A percentile compares a stretch with the other conserved stretches of the same genome.
Evolutionary conservation across 305 asterid species (phyloP).

Genomic region (Fraxinus ornus): DNA sequence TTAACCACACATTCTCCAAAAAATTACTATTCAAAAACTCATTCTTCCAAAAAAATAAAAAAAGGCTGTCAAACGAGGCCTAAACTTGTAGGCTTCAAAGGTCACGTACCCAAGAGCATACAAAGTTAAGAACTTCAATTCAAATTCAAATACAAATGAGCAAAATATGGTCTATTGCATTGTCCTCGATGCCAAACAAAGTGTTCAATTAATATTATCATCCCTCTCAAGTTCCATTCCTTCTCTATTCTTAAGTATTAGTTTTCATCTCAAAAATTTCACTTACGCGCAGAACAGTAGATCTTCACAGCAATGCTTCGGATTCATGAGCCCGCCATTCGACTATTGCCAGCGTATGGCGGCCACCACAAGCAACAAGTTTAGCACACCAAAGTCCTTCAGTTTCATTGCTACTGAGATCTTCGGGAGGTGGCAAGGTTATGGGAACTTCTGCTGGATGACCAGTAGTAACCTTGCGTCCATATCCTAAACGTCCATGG

Average conservation of each 20-base stretch:
- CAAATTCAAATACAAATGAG: neutral
- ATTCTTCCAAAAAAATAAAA: neutral
- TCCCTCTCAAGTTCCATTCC: neutral
- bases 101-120: neutral
- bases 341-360: slow-evolving; percentile 77
- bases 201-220: neutral
- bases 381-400: slow-evolving; percentile 75
- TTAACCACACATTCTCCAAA: neutral
- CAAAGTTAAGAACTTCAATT: neutral
- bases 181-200: neutral
- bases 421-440: slow-evolving; percentile 59
- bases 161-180: neutral
- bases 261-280: neutral
- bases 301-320: slow-evolving; percentile 12
- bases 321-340: slow-evolving; percentile 57
- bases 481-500: slow-evolving; percentile 95
- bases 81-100: neutral
- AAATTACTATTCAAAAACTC: neutral
- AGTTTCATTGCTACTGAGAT: slow-evolving; percentile 24
- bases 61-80: neutral
- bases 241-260: neutral
- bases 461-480: slow-evolving; percentile 85
- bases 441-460: slow-evolving; percentile 92
- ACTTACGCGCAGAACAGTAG: neutral
- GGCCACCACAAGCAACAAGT: slow-evolving; percentile 92